A percentile compares a stretch with the other conserved stretches of the same genome.
Conservation (phyloP, 2,329 filamentous ascomycete genomes). For the Venturia asperata region DNA sequence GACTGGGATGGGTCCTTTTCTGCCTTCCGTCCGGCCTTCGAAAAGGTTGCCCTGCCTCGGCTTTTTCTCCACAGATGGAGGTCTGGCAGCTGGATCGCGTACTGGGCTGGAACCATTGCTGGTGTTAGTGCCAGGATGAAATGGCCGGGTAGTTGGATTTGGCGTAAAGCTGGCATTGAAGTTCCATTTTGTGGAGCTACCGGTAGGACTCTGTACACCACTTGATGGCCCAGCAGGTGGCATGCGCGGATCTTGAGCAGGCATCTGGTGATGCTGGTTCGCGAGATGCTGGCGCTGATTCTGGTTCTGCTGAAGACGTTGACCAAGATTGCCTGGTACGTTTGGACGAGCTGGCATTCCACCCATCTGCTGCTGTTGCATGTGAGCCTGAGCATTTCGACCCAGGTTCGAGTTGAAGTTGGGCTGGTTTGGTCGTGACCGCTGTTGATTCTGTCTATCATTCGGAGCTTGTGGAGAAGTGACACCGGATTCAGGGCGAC, state of each 20-base stretch:
- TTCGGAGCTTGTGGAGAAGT: slow-evolving; percentile 27
- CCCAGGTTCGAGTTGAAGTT: neutral
- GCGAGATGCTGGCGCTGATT: slow-evolving; percentile 15
- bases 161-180: slow-evolving; percentile 68
- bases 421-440: slow-evolving; percentile 14
- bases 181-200: slow-evolving; percentile 49
- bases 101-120: slow-evolving; percentile 66
- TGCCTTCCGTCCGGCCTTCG: slow-evolving; percentile 42
- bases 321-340: slow-evolving; percentile 12
- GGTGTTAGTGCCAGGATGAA: slow-evolving; percentile 27
- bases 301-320: slow-evolving; percentile 16
- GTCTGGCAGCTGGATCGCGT: slow-evolving; percentile 37
- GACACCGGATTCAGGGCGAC: slow-evolving; percentile 17
- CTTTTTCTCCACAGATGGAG: neutral
- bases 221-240: slow-evolving; percentile 66
- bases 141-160: slow-evolving; percentile 56
- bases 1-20: slow-evolving; percentile 50
- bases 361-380: slow-evolving; percentile 11
- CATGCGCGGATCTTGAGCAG: slow-evolving; percentile 54
- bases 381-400: slow-evolving; percentile 2
- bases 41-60: slow-evolving; percentile 41
- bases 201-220: slow-evolving; percentile 45
- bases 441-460: slow-evolving; percentile 42
- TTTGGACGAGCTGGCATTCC: neutral
- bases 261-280: slow-evolving; percentile 16